Conservation (phyloP, 352 stramenopile species). For the Globisporangium splendens region DNA sequence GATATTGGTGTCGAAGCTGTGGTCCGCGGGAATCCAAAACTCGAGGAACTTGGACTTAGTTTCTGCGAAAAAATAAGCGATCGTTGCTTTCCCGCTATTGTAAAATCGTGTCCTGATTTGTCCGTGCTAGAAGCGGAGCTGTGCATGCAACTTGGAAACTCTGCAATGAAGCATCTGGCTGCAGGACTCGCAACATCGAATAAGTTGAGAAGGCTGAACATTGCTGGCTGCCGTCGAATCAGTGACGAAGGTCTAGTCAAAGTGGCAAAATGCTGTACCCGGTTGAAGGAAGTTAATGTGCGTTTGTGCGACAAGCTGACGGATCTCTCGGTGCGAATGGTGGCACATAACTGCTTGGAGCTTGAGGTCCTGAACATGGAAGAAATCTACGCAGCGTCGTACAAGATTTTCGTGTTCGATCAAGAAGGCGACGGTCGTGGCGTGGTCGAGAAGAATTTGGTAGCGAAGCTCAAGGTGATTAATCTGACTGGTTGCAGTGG, state of each 20-base stretch:
- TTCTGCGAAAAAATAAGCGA: conserved; percentile 73
- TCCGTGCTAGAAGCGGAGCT: conserved; percentile 47
- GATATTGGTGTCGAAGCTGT: conserved; percentile 77
- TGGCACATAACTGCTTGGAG: conserved; percentile 86
- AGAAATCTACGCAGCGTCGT: conserved; percentile 63
- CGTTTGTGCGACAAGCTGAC: conserved; percentile 82
- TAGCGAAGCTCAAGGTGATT: conserved; percentile 53
- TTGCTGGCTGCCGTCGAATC: conserved; percentile 76
- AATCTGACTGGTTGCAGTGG: conserved; percentile 64
- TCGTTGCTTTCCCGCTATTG: conserved; percentile 49
- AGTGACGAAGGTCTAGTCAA: conserved; percentile 72
- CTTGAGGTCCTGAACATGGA: conserved; percentile 79
- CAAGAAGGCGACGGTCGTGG: conserved; percentile 74
- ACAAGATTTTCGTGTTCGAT: conserved; percentile 85
- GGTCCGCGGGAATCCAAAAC: conserved; percentile 38
- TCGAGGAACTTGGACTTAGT: conserved; percentile 55
- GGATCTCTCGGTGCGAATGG: conserved; percentile 50
- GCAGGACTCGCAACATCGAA: conserved; percentile 32
- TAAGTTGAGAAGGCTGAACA: conserved; percentile 63
- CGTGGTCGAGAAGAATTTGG: conserved; percentile 77
- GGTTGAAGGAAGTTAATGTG: conserved; percentile 72
- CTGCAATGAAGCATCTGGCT: conserved; percentile 56
- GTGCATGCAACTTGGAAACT: conserved; percentile 57
- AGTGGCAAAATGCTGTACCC: conserved; percentile 55
- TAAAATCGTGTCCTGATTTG: conserved; percentile 42